Conservation (phyloP, 2,329 filamentous ascomycete species). For the Colletotrichum salicis region DNA sequence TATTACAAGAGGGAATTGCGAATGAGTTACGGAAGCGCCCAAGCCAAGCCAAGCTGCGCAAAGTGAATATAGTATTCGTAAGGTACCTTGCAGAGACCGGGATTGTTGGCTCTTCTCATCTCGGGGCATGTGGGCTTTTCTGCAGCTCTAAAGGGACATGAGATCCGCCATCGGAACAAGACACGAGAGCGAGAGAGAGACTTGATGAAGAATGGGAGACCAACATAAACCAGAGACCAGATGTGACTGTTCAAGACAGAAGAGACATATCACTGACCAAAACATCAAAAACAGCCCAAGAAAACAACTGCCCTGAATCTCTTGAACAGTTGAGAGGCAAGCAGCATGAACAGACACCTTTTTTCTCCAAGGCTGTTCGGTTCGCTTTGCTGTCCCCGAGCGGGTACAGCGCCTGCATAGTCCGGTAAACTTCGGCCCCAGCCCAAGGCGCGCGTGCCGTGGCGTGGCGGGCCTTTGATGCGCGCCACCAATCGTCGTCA, state of each 20-base stretch:
- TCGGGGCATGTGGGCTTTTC: slow-evolving; percentile 7
- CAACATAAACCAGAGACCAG: neutral
- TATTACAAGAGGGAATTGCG: neutral
- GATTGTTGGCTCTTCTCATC: neutral
- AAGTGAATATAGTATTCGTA: neutral
- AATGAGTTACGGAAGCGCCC: slow-evolving; percentile 2
- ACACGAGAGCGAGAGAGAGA: neutral
- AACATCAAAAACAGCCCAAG: too few species aligned
- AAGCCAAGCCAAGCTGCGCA: slow-evolving; percentile 14
- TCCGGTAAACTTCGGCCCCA: slow-evolving; percentile 29
- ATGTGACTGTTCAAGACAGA: neutral
- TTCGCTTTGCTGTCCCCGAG: neutral
- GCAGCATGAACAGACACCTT: neutral
- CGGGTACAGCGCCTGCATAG: slow-evolving; percentile 5
- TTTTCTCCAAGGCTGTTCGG: neutral
- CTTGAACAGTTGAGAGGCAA: neutral
- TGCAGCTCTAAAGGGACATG: slow-evolving; percentile 12
- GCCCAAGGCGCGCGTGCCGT: slow-evolving; percentile 12
- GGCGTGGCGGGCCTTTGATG: slow-evolving; percentile 8
- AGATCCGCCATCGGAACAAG: slow-evolving; percentile 13
- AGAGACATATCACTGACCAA: neutral
- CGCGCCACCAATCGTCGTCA: slow-evolving; percentile 26
- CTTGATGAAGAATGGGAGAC: neutral
- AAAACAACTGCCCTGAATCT: neutral
- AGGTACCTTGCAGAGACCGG: slow-evolving; percentile 7